Conservation (phyloP, 148 eudicot species). For the Rhododendron simsii region DNA sequence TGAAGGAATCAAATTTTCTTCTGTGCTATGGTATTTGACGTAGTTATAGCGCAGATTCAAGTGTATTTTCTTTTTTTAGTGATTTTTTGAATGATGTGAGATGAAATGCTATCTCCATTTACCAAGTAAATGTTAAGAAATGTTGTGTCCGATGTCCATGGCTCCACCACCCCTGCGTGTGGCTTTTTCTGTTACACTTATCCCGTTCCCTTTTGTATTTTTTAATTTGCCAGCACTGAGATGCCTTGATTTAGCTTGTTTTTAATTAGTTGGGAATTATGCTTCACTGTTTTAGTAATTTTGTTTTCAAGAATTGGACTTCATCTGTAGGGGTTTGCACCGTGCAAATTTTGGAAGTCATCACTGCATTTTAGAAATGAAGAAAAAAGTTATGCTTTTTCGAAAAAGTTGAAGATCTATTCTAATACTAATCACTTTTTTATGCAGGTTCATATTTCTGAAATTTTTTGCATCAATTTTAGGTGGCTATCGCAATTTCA, state of each 20-base stretch:
- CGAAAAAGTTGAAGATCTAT: neutral
- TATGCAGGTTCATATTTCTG: slow-evolving; percentile 82
- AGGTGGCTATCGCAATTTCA: slow-evolving; percentile 95
- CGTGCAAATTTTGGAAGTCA: neutral
- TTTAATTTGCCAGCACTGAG: neutral
- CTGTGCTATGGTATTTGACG: neutral
- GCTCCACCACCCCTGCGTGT: neutral
- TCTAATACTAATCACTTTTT: slow-evolving; percentile 13
- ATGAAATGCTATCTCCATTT: neutral
- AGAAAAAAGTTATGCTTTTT: neutral
- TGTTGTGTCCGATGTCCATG: neutral
- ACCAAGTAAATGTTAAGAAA: neutral
- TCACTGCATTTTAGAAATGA: neutral
- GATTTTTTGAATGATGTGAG: neutral
- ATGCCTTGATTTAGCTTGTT: neutral
- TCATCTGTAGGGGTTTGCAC: neutral
- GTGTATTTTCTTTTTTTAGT: neutral
- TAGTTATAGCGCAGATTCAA: neutral
- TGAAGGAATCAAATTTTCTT: neutral
- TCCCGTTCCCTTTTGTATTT: neutral
- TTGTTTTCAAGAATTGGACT: neutral
- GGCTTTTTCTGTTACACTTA: neutral
- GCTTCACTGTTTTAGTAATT: neutral
- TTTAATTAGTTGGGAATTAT: neutral
- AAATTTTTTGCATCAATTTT: slow-evolving; percentile 91